These are phyloP conservation scores for Rhynchosporium secalis DNA, from an alignment of 2,329 filamentous ascomycete genomes.

Conservation along the genomic window DNA sequence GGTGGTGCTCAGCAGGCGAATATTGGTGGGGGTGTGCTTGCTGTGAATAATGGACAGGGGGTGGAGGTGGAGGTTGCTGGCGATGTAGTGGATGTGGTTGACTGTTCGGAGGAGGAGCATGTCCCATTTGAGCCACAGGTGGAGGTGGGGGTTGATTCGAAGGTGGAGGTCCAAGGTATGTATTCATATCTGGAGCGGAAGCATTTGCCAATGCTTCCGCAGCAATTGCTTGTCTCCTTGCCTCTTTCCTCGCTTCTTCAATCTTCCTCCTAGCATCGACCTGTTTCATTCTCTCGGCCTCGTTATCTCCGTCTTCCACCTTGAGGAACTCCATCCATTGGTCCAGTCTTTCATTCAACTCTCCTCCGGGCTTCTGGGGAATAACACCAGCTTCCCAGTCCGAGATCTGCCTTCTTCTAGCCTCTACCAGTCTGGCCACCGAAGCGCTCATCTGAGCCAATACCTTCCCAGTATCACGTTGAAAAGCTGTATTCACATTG, in stretches of 20 bases:
- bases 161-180: constrained; percentile 22
- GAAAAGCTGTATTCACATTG: constrained; percentile 37
- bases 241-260: constrained; percentile 39
- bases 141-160: constrained; percentile 7
- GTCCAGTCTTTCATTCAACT: constrained; percentile 38
- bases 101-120: background rate
- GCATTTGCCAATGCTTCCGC: constrained; percentile 30
- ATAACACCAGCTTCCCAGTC: constrained; percentile 40
- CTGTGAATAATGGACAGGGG: constrained; percentile 19
- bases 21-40: constrained; percentile 19
- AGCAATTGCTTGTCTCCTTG: constrained; percentile 37
- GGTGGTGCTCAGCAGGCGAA: constrained; percentile 19
- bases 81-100: constrained; percentile 21
- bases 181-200: constrained; percentile 23
- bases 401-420: constrained; percentile 36
- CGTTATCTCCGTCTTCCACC: constrained; percentile 39
- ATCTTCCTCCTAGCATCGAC: constrained; percentile 37
- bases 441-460: constrained; percentile 41
- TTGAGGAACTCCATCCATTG: constrained; percentile 40
- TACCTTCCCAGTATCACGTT: constrained; percentile 37
- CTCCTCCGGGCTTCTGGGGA: constrained; percentile 37
- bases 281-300: constrained; percentile 39
- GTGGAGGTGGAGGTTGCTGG: constrained; percentile 17
- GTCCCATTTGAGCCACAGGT: background rate
- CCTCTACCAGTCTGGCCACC: constrained; percentile 38